phyloP scores from a whole-genome alignment of 2,329 filamentous ascomycete species.

The Exophiala aquamarina region DNA sequence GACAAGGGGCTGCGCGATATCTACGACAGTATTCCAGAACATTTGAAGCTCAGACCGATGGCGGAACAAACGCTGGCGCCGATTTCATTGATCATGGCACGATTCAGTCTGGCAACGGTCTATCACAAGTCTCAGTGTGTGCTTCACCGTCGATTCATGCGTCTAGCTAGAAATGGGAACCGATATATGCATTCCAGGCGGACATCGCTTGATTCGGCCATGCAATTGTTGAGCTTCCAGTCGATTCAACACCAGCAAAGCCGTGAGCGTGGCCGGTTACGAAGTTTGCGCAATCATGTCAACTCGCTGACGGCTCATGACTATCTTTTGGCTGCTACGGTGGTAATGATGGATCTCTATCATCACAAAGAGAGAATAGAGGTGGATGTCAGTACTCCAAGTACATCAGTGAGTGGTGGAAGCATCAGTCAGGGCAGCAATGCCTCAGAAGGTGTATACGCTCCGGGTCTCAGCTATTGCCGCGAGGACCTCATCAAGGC shows the following conservation, averaged over 20 bases:
- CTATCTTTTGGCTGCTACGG: slow-evolving; percentile 81
- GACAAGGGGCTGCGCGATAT: slow-evolving; percentile 58
- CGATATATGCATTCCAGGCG: slow-evolving; percentile 82
- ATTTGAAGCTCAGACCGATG: slow-evolving; percentile 72
- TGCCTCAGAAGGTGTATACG: slow-evolving; percentile 20
- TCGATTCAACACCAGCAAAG: slow-evolving; percentile 73
- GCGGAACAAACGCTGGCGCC: slow-evolving; percentile 73
- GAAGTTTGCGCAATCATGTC: slow-evolving; percentile 75
- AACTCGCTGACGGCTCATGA: slow-evolving; percentile 78
- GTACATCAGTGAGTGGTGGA: slow-evolving; percentile 28
- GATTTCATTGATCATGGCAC: slow-evolving; percentile 69
- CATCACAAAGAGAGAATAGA: slow-evolving; percentile 48
- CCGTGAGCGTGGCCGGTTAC: slow-evolving; percentile 68
- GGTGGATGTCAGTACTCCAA: slow-evolving; percentile 48
- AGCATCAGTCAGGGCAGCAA: slow-evolving; percentile 25
- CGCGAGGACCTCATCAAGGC: slow-evolving; percentile 73
- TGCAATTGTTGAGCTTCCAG: slow-evolving; percentile 78
- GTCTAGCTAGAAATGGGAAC: slow-evolving; percentile 72
- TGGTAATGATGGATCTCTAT: slow-evolving; percentile 79
- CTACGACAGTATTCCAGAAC: slow-evolving; percentile 69
- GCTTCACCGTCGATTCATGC: slow-evolving; percentile 82
- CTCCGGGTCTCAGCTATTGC: slow-evolving; percentile 23
- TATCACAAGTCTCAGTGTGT: slow-evolving; percentile 88
- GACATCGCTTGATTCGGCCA: slow-evolving; percentile 80
- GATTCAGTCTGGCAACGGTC: slow-evolving; percentile 79